Percentiles rank a stretch among this genome's conserved stretches.
These are phyloP conservation scores for Gaeumannomyces tritici DNA, from an alignment of 2,329 filamentous ascomycete genomes.

Conservation along the genomic window DNA sequence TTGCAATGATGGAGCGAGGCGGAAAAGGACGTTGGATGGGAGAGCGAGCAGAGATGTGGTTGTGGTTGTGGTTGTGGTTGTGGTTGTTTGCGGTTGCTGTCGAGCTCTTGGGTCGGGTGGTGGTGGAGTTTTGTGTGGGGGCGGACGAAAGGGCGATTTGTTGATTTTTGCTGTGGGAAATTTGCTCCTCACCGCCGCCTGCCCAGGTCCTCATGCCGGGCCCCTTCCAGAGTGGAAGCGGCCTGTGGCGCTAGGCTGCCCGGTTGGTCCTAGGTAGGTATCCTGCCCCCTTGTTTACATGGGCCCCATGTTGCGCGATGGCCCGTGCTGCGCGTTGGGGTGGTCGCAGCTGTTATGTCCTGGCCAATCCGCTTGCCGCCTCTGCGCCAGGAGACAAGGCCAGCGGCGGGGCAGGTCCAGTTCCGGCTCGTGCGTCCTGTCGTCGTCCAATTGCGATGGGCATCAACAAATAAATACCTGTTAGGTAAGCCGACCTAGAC, in stretches of 20 bases:
- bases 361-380: background rate
- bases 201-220: background rate
- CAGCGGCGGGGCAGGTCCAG: background rate
- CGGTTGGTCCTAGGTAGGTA: background rate
- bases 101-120: background rate
- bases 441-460: background rate
- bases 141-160: conserved; percentile 1
- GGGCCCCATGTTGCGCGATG: background rate
- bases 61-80: conserved; percentile 23
- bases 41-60: conserved; percentile 9
- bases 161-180: conserved; percentile 3
- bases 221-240: background rate
- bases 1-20: background rate
- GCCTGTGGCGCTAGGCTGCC: too few relatives aligned
- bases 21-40: background rate
- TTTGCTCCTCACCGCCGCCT: conserved; percentile 2
- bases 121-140: conserved; percentile 3
- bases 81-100: conserved; percentile 33
- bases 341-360: background rate
- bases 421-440: background rate
- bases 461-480: background rate
- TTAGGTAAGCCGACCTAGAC: background rate
- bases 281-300: conserved; percentile 1
- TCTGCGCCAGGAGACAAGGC: background rate
- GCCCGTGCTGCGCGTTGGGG: conserved; percentile 1